A percentile compares a stretch with the other conserved stretches of the same genome.
Conservation (phyloP, 768 basidiomycete species). For the Suillus subalutaceus region DNA sequence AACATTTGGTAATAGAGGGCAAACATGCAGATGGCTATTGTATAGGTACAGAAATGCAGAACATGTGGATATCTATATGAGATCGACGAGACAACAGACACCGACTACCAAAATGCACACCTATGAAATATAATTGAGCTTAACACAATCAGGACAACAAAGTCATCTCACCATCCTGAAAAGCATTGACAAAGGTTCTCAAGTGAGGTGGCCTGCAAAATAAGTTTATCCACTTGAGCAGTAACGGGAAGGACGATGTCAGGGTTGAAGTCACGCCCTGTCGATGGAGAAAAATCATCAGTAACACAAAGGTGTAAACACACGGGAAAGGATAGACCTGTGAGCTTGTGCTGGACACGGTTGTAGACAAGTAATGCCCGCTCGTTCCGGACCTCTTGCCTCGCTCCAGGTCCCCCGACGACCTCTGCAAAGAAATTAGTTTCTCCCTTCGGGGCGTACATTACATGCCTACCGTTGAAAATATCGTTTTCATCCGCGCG, state of each 20-base stretch:
- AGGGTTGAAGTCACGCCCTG: constrained; percentile 93
- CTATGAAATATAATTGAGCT: constrained; percentile 29
- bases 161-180: constrained; percentile 76
- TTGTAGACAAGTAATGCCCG: constrained; percentile 91
- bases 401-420: constrained; percentile 57
- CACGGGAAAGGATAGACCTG: constrained; percentile 51
- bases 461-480: constrained; percentile 67
- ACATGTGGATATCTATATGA: constrained; percentile 18
- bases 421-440: constrained; percentile 32
- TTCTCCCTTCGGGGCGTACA: constrained; percentile 5
- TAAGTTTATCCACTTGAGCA: constrained; percentile 90
- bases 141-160: not conserved
- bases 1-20: not conserved
- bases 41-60: constrained; percentile 27
- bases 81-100: constrained; percentile 7
- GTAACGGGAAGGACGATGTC: constrained; percentile 72
- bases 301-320: not conserved
- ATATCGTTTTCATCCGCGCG: constrained; percentile 95
- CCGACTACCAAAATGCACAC: constrained; percentile 75
- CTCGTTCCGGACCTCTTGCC: constrained; percentile 88
- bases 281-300: constrained; percentile 5
- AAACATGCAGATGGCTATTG: constrained; percentile 3
- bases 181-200: constrained; percentile 98
- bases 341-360: constrained; percentile 93
- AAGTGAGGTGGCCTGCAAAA: constrained; percentile 88